Percentiles rank a stretch among this genome's conserved stretches.
These are phyloP conservation scores for Penicillium glabrum DNA, from an alignment of 2,329 filamentous ascomycete genomes.

Conservation along the genomic window DNA sequence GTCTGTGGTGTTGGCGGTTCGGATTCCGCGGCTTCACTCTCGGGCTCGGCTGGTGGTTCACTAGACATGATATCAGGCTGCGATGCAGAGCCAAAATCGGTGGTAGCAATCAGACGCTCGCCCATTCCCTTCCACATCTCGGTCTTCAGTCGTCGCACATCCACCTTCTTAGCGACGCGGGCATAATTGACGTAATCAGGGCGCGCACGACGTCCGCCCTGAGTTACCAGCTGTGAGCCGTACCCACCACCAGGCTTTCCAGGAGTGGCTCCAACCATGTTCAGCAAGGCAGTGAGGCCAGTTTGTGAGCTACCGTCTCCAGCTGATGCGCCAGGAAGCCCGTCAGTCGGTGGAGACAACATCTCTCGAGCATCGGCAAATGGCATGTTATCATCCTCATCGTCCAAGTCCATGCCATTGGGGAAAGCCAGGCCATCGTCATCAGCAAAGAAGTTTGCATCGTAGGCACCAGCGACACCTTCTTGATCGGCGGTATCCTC, in stretches of 20 bases:
- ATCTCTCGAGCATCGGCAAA: slow-evolving; percentile 52
- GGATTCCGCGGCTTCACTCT: slow-evolving; percentile 26
- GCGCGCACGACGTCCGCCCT: slow-evolving; percentile 56
- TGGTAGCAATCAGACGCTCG: slow-evolving; percentile 40
- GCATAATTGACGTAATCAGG: slow-evolving; percentile 68
- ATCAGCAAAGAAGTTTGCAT: slow-evolving; percentile 90
- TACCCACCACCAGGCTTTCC: slow-evolving; percentile 53
- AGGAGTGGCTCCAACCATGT: slow-evolving; percentile 40
- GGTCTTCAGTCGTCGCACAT: slow-evolving; percentile 63
- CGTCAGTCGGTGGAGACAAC: slow-evolving; percentile 43
- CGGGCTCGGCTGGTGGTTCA: slow-evolving; percentile 18
- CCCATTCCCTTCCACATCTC: slow-evolving; percentile 66
- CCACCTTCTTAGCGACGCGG: slow-evolving; percentile 65
- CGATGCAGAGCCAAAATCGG: slow-evolving; percentile 32
- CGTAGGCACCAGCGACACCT: slow-evolving; percentile 74
- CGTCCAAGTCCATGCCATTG: slow-evolving; percentile 47
- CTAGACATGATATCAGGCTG: slow-evolving; percentile 25
- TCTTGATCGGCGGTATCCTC: slow-evolving; percentile 63
- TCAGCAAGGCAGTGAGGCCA: slow-evolving; percentile 40
- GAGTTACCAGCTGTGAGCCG: slow-evolving; percentile 62
- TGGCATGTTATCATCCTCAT: slow-evolving; percentile 48
- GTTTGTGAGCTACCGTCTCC: slow-evolving; percentile 36
- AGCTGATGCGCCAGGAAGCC: slow-evolving; percentile 29
- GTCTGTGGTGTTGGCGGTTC: slow-evolving; percentile 38
- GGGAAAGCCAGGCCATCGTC: slow-evolving; percentile 59